Evolutionary conservation across 331 rosid species (phyloP), one percentile per base, ranked within the genome.

Genomic region (Acacia concinna): DNA sequence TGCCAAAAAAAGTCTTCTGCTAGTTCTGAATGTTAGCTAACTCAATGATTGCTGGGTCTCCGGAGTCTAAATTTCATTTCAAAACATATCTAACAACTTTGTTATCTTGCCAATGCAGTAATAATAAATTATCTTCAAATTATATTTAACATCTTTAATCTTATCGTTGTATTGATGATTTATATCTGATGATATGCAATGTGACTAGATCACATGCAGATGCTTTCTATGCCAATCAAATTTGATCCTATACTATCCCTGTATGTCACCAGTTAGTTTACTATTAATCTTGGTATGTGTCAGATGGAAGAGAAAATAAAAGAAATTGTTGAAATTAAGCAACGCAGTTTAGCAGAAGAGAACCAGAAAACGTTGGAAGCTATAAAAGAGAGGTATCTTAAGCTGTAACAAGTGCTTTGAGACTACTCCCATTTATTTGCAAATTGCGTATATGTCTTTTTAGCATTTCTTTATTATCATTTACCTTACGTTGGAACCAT

Each of bases 271-370:
- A 40, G 5, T 76, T 78, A 78, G 65, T 79, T 69, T 84, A 71
- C 7, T 35, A 78, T 52, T 32, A 27, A 66, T 75, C 81, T 78
- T 38, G n/a, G n/a, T 79, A n/a, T 84, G 75, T 63, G 44, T 75
- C 77, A 93, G 99, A 95, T 93, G 99, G 97, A 95, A 87, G 99
- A 95, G 85, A 95, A 93, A 86, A 89, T 95, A 68, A 91, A 90
- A 88, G 99, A 95, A 83, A 81, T 93, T 77, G 99, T 95, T 87
- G 99, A 95, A 89, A 95, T 95, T 44, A 95, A 90, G 89, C 99
- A 95, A 77, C 91, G 97, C 67, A 90, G 93, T 83, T 86, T 95
- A 81, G 99, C 99, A 5, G 99, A 95, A 86, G 97, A 95, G 88
- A 95, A 89, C 84, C 97, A 91, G 86, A 95, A 95, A 86, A 92